Evolutionary conservation across 192 early-diverging fungal species (phyloP).

Genomic region (Linnemannia schmuckeri): DNA sequence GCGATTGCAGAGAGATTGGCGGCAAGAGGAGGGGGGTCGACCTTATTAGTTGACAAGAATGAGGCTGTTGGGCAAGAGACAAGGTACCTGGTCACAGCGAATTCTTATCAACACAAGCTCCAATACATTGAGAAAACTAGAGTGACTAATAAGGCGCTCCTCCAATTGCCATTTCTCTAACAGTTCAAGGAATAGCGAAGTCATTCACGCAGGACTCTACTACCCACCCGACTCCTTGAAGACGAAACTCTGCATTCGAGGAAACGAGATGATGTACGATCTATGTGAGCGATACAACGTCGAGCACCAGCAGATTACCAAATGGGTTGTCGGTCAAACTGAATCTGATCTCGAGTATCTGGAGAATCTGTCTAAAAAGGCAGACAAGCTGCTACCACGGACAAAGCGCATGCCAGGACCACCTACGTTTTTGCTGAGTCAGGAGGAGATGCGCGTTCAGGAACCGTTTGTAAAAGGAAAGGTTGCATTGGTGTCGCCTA

Average conservation of each 20-base stretch:
- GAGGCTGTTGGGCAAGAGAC: slow-evolving; percentile 75
- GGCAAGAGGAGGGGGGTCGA: slow-evolving; percentile 55
- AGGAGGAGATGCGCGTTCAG: slow-evolving; percentile 44
- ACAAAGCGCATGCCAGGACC: slow-evolving; percentile 57
- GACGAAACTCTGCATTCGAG: slow-evolving; percentile 81
- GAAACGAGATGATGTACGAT: slow-evolving; percentile 78
- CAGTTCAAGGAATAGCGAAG: slow-evolving; percentile 88
- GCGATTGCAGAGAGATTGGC: slow-evolving; percentile 79
- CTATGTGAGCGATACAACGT: slow-evolving; percentile 67
- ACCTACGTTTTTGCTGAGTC: slow-evolving; percentile 63
- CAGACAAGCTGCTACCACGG: slow-evolving; percentile 51
- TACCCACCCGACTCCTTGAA: slow-evolving; percentile 83
- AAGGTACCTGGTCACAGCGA: slow-evolving; percentile 50
- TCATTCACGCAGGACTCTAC: slow-evolving; percentile 92
- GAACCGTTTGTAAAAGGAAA: slow-evolving; percentile 75
- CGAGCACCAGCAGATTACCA: slow-evolving; percentile 70
- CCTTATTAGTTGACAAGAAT: slow-evolving; percentile 80
- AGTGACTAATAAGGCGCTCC: not conserved
- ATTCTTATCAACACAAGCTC: too few relatives aligned
- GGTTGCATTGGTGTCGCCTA: slow-evolving; percentile 72
- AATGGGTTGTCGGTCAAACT: slow-evolving; percentile 83
- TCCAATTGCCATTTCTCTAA: not conserved
- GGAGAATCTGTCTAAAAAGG: slow-evolving; percentile 66
- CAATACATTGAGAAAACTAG: not conserved
- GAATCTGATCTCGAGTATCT: slow-evolving; percentile 68